Evolutionary conservation across 2,329 filamentous ascomycete genomes (phyloP), one percentile per base, ranked within the genome.

Genomic region (Penicillium griseofulvum): DNA sequence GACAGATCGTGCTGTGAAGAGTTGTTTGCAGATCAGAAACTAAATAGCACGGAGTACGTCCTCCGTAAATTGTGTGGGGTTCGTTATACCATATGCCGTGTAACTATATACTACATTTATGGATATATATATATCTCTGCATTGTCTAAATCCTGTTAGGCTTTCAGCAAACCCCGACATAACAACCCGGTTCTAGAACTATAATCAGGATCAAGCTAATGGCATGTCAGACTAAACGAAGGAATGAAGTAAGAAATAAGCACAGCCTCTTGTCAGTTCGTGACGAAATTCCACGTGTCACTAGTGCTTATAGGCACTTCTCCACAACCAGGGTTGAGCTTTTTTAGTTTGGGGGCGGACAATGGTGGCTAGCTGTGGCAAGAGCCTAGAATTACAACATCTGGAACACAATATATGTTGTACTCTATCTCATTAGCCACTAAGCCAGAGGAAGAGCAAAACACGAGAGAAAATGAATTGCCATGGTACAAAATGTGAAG

Each of bases 241-340:
- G 48, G 12, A 51, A 51, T n/a, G 1, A 37, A 37, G 11, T 5
- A 12, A n/a, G 12, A 39, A 54, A 50, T 45, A 54, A 51, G 39
- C 47, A 54, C 36, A 45, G 22, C 28, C n/a, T 51, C 41, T 19
- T 19, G 42, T 49, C n/a, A 31, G 47, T 43, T 54, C 52, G 47
- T 51, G 28, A 54, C 16, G 8, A 16, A 54, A 31, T 43, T 24
- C 47, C 52, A 54, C 52, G 52, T 54, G 52, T 45, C 34, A n/a
- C 33, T 54, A 54, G 52, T 54, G 52, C 52, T 42, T 49, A 54
- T 36, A 12, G 2, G 24, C 11, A 24, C 16, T 6, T 37, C 45
- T 48, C 36, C 46, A 19, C 26, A 24, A 12, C 5, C 17, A 14
- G 34, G 45, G 22, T 31, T 19, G n/a, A 22, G 17, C 6, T 9